Evolutionary conservation across 2,329 filamentous ascomycete genomes (phyloP).

Genomic region (Stachybotrys echinatus): DNA sequence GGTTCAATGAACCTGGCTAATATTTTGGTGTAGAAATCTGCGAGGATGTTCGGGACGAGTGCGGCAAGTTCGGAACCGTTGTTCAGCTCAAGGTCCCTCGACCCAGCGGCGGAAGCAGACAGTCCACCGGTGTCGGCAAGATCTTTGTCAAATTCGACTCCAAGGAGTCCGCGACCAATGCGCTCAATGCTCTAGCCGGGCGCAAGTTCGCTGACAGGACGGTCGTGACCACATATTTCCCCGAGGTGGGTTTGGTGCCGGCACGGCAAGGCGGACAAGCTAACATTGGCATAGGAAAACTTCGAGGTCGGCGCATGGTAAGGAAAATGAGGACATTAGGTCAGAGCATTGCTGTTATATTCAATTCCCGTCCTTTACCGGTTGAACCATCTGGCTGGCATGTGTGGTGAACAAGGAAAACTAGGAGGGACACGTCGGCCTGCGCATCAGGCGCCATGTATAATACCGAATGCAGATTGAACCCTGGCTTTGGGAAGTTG

Average conservation of each 20-base stretch:
- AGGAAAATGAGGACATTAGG: constrained; percentile 8
- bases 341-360: background rate
- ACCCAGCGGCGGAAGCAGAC: constrained; percentile 74
- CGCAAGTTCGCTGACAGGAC: constrained; percentile 95
- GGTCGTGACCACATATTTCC: constrained; percentile 94
- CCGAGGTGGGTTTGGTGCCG: constrained; percentile 58
- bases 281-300: constrained; percentile 64
- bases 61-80: constrained; percentile 81
- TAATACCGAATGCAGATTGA: constrained; percentile 8
- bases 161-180: constrained; percentile 72
- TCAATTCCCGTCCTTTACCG: background rate
- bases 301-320: constrained; percentile 91
- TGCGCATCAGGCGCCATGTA: background rate
- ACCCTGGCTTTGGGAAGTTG: background rate
- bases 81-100: constrained; percentile 89
- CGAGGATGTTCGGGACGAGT: constrained; percentile 91
- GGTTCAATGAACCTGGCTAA: constrained; percentile 24
- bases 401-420: background rate
- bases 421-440: background rate
- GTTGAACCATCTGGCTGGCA: background rate
- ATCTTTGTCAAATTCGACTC: constrained; percentile 94
- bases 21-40: constrained; percentile 68
- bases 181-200: constrained; percentile 83
- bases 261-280: constrained; percentile 6
- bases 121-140: constrained; percentile 89